phyloP scores from a whole-genome alignment of 2,329 filamentous ascomycete genomes.

The Diaporthe longicolla region DNA sequence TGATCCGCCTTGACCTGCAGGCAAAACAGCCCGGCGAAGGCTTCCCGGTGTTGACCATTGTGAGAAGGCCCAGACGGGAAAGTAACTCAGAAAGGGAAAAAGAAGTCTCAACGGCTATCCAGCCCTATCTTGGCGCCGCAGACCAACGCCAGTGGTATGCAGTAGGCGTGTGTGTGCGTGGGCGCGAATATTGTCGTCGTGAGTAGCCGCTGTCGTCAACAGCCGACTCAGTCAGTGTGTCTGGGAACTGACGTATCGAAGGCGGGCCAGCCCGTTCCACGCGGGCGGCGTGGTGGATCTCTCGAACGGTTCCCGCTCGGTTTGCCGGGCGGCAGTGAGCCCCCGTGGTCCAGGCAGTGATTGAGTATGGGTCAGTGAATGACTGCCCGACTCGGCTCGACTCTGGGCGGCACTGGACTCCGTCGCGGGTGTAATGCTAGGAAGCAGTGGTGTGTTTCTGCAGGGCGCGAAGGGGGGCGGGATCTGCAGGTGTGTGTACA shows the following conservation, averaged over 20 bases:
- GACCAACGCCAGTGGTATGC: background rate
- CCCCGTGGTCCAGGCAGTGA: background rate
- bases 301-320: background rate
- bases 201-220: conserved; percentile 6
- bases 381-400: background rate
- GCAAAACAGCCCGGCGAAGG: conserved; percentile 43
- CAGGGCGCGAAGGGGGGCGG: background rate
- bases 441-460: background rate
- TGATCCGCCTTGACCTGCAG: conserved; percentile 41
- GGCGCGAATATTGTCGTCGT: conserved; percentile 14
- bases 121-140: background rate
- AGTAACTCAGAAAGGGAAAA: background rate
- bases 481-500: conserved; percentile 14
- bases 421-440: background rate
- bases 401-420: background rate
- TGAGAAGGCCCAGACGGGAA: background rate
- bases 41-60: conserved; percentile 43
- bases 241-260: background rate
- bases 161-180: background rate
- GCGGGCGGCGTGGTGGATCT: conserved; percentile 14
- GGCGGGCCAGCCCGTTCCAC: conserved; percentile 34
- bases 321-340: conserved; percentile 1
- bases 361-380: background rate
- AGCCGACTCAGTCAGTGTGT: conserved; percentile 15
- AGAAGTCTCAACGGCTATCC: background rate